These are phyloP conservation scores for Eucalyptus pauciflora DNA, from an alignment of 345 rosid genomes.

Conservation along the genomic window DNA sequence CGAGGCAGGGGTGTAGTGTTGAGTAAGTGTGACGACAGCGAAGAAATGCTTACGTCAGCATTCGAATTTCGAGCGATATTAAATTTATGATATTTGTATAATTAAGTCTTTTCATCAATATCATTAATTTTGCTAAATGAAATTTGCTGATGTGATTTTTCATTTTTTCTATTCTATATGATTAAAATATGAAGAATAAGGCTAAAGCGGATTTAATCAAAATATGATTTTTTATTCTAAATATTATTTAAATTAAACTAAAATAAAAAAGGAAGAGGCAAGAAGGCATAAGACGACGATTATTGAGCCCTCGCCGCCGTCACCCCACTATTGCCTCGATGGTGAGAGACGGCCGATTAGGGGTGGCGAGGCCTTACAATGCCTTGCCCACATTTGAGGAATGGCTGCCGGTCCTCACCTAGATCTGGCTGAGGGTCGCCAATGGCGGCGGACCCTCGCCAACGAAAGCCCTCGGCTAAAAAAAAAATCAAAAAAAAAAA, in stretches of 20 bases:
- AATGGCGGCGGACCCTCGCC: not conserved
- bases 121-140: not conserved
- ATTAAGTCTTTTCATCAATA: too few relatives aligned
- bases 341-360: not conserved
- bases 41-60: not conserved
- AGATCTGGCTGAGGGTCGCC: not conserved
- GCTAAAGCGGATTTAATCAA: accelerated
- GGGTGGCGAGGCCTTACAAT: not conserved
- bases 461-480: not conserved
- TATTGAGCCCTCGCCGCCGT: too few relatives aligned
- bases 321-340: too few relatives aligned
- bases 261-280: not conserved
- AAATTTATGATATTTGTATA: too few relatives aligned
- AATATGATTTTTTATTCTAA: too few relatives aligned
- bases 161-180: not conserved
- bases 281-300: accelerated
- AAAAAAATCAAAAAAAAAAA: not conserved
- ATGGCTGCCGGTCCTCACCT: not conserved
- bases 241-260: too few relatives aligned
- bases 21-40: not conserved
- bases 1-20: not conserved
- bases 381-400: not conserved
- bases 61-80: not conserved
- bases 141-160: too few relatives aligned
- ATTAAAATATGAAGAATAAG: accelerated